These are phyloP conservation scores for Naganishia albida DNA, from an alignment of 1,284 basidiomycete genomes.

Conservation along the genomic window DNA sequence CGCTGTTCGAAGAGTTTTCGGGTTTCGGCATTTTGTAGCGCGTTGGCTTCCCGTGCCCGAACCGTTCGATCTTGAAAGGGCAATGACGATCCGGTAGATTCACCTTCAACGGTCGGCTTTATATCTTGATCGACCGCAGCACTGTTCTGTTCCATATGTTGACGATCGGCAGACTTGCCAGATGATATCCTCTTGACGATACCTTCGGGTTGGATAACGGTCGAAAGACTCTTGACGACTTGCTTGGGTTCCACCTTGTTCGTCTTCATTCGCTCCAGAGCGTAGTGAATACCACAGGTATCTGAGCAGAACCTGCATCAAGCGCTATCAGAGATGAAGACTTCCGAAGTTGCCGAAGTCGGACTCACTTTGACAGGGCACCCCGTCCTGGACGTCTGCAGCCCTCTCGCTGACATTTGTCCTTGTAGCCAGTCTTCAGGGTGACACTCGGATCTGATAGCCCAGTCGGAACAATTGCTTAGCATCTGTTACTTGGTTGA, in stretches of 20 bases:
- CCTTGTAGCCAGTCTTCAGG: slow-evolving; percentile 43
- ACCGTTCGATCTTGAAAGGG: slow-evolving; percentile 19
- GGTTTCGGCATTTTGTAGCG: slow-evolving; percentile 2
- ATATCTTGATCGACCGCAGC: not conserved
- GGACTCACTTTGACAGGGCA: slow-evolving; percentile 46
- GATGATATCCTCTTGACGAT: not conserved
- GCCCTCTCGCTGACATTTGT: slow-evolving; percentile 44
- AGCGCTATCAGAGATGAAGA: too few relatives aligned
- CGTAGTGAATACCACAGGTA: slow-evolving; percentile 25
- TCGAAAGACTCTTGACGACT: slow-evolving; percentile 18
- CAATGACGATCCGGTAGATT: not conserved
- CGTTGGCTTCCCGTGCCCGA: slow-evolving; percentile 6
- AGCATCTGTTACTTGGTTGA: too few relatives aligned
- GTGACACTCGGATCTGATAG: slow-evolving; percentile 37
- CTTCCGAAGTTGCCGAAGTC: too few relatives aligned
- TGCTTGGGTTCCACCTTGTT: slow-evolving; percentile 21
- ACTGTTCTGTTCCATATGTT: not conserved
- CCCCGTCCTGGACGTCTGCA: slow-evolving; percentile 42
- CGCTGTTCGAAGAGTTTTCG: slow-evolving; percentile 7
- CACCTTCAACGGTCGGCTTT: not conserved
- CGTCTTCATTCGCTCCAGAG: slow-evolving; percentile 14
- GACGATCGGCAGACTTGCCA: not conserved
- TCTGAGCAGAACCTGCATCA: slow-evolving; percentile 25
- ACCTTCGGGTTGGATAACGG: slow-evolving; percentile 21
- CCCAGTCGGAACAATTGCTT: too few relatives aligned